Percentiles rank a stretch among this genome's conserved stretches.
Conservation (phyloP, 1,139 yeast genomes). For the Blastobotrys persicus region DNA sequence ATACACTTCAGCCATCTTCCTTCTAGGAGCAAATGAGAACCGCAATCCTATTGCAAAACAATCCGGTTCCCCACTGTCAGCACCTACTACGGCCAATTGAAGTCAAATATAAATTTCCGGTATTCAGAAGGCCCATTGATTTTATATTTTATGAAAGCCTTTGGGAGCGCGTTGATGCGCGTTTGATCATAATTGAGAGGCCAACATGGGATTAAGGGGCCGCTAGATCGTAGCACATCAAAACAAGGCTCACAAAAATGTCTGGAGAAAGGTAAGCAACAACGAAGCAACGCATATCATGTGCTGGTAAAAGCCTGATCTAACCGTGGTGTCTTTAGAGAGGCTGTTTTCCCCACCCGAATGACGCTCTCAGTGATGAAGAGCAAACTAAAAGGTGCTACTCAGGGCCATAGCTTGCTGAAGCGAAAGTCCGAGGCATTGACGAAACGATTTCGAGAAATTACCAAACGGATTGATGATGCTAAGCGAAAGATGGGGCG, state of each 20-base stretch:
- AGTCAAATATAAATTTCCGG: no score
- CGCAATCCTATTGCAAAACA: no score
- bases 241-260: constrained; percentile 2
- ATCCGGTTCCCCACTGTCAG: no score
- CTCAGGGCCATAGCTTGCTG: constrained; percentile 89
- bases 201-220: not conserved
- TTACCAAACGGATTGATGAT: constrained; percentile 90
- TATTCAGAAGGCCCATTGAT: no score
- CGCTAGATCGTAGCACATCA: not conserved
- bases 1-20: not conserved
- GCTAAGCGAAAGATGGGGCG: constrained; percentile 97
- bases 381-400: constrained; percentile 93
- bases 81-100: no score
- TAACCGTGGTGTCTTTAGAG: constrained; percentile 28
- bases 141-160: not conserved
- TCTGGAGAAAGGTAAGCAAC: constrained; percentile 11
- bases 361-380: constrained; percentile 97
- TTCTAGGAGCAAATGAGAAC: not conserved
- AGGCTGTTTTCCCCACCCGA: constrained; percentile 82
- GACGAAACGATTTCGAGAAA: constrained; percentile 93
- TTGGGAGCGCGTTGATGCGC: not conserved
- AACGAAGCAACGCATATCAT: not conserved
- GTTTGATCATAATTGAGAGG: constrained; percentile 3
- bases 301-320: no score
- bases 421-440: constrained; percentile 96